Evolutionary conservation across 176 grass and related monocot genomes (phyloP), one percentile per base, ranked within the genome.

Genomic region (Ensete glaucum): DNA sequence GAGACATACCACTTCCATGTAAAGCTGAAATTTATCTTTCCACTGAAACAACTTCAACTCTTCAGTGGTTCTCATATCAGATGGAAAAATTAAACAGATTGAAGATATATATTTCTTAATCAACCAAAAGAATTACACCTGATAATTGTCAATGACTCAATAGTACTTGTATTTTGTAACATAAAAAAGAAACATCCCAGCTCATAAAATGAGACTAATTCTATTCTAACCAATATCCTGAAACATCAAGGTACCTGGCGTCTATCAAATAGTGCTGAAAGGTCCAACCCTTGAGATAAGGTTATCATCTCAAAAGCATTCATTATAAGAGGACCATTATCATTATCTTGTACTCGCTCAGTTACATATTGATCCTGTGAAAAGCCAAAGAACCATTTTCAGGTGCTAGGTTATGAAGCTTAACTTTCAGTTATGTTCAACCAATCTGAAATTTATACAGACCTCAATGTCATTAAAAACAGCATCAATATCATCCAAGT

Each of bases 261-360:
- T 53, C 95, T 90, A 80, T 99, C 95, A 82, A 99, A 99, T 73
- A 99, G 78, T 24, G 84, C 85, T 64, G 95, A 99, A 87, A 99
- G 95, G 76, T 99, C 73, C 52, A 99, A 87, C 59, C 95, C 95
- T 80, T 94, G 88, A 82, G 95, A 99, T 75, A 99, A 73, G 50
- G 90, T 89, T 85, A 99, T 99, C 90, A 99, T 94, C 86, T 99
- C 95, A 79, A 99, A 99, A 53, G 95, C 95, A 93, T 99, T 99
- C 95, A 99, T 99, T 78, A 94, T 80, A 73, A 99, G 84, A 78
- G 95, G 95, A 17, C 88, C 88, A 49, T 68, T 83, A 73, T 91
- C 82, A 50, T 78, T 80, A 80, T 24, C 82, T 85, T 27, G 76
- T 26, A 92, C 81, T 76, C 89, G 80, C 77, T 98, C 90, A 67